Evolutionary conservation across 768 basidiomycete genomes (phyloP), one percentile per base, ranked within the genome.

Genomic region (Lactarius evosmus): DNA sequence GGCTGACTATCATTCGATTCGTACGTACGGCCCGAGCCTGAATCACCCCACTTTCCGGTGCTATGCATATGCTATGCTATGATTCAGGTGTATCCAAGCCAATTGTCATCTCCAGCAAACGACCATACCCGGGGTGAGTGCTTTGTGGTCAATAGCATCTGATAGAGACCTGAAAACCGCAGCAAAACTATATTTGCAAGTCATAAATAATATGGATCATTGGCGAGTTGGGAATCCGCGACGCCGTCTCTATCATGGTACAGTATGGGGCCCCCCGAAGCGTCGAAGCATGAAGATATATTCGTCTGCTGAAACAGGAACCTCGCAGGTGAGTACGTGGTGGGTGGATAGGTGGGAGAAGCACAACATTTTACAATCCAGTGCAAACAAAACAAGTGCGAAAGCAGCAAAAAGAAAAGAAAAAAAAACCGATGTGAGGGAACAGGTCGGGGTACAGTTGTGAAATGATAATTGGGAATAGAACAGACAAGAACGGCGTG

Each of bases 361-460:
- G 46, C 46, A 59, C 63, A 61, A 44, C 38, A 40, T 50, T 56
- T 61, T 55, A n/a, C 60, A 19, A 65, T 57, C 55, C 49, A 40
- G 44, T 61, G 59, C 49, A 30, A 30, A 65, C 64, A 65, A 60
- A 55, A 64, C 63, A 65, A 60, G 49, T 65, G 64, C 60, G 64
- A 65, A 52, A 65, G 60, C 64, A 57, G n/a, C n/a, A n/a, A n/a
- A n/a, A n/a, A n/a, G n/a, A n/a, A n/a, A n/a, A n/a, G n/a, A n/a
- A n/a, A n/a, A n/a, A n/a, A 61, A 56, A 61, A 9, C 22, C 59
- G 54, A 65, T 51, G 46, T 60, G 55, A 27, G 41, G 60, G 59
- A 44, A 44, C 52, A 34, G 50, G 50, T 44, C 17, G 38, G 52
- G 27, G 56, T 56, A 65, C 58, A 61, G 22, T 38, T 38, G 12